Percentiles rank a stretch among this genome's conserved stretches.
Evolutionary conservation across 768 basidiomycete species (phyloP).

Genomic region (Paxillus rubicundulus): DNA sequence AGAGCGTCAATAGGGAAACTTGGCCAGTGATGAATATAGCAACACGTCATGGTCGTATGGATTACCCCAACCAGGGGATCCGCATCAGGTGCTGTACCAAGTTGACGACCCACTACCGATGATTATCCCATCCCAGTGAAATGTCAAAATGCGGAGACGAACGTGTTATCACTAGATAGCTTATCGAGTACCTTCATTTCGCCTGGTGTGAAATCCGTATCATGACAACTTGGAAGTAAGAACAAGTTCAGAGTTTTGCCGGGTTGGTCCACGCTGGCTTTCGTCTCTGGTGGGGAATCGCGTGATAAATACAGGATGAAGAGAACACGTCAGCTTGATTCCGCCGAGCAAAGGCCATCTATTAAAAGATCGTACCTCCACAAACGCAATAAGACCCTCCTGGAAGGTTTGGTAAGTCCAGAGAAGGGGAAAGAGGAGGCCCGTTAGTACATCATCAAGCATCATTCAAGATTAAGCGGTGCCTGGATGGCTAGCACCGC

Average conservation of each 20-base stretch:
- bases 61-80: too few species aligned
- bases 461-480: background rate
- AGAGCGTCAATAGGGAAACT: background rate
- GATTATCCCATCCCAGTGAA: background rate
- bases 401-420: conserved; percentile 29
- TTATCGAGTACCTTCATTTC: background rate
- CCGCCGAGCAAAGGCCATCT: conserved; percentile 3
- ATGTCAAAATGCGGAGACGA: background rate
- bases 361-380: conserved; percentile 28
- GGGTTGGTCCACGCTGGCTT: conserved; percentile 57
- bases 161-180: background rate
- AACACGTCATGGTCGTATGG: too few species aligned
- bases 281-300: conserved; percentile 36
- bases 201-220: background rate
- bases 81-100: too few species aligned
- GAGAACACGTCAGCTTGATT: background rate
- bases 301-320: background rate
- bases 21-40: too few species aligned
- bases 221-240: background rate
- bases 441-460: background rate
- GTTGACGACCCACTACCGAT: background rate
- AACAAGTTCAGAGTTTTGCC: conserved; percentile 44
- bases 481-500: conserved; percentile 5
- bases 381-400: conserved; percentile 73
- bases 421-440: background rate